phyloP scores from a whole-genome alignment of 2,329 filamentous ascomycete genomes.

The Cladobotryum protrusum region DNA sequence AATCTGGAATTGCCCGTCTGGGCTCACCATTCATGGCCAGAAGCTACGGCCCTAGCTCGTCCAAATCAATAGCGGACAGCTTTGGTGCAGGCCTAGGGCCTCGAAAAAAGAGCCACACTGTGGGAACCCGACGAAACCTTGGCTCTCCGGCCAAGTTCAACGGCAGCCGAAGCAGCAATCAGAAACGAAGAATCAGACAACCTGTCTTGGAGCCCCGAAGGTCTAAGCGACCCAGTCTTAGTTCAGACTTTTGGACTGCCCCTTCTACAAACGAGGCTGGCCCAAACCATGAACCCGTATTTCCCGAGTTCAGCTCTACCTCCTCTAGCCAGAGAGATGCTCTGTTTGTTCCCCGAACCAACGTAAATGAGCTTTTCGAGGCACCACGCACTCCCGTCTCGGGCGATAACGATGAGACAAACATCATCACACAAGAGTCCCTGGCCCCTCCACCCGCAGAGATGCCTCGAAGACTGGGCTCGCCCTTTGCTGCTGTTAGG shows the following conservation, averaged over 20 bases:
- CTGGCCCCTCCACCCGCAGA: slow-evolving; percentile 25
- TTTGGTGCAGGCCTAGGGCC: slow-evolving; percentile 26
- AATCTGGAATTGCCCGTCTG: slow-evolving; percentile 26
- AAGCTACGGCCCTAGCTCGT: slow-evolving; percentile 58
- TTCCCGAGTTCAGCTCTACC: slow-evolving; percentile 30
- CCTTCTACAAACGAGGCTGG: slow-evolving; percentile 27
- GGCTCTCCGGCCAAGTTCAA: slow-evolving; percentile 48
- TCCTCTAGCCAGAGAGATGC: slow-evolving; percentile 28
- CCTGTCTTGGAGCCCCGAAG: slow-evolving; percentile 40
- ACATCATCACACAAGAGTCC: slow-evolving; percentile 4
- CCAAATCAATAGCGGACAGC: slow-evolving; percentile 38
- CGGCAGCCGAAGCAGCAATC: slow-evolving; percentile 45
- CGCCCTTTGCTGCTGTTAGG: slow-evolving; percentile 47
- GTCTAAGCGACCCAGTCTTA: slow-evolving; percentile 48
- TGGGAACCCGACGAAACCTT: slow-evolving; percentile 44
- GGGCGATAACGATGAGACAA: background rate
- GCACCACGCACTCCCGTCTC: slow-evolving; percentile 18
- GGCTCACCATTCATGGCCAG: slow-evolving; percentile 51
- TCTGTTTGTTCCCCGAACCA: slow-evolving; percentile 36
- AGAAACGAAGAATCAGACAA: slow-evolving; percentile 49
- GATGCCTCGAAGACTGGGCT: slow-evolving; percentile 48
- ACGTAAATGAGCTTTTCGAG: slow-evolving; percentile 36
- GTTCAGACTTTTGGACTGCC: slow-evolving; percentile 48
- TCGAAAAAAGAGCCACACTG: slow-evolving; percentile 41
- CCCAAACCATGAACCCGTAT: slow-evolving; percentile 15